Evolutionary conservation across 2,329 filamentous ascomycete species (phyloP), one percentile per base, ranked within the genome.

Genomic region (Paecilomyces variotii): DNA sequence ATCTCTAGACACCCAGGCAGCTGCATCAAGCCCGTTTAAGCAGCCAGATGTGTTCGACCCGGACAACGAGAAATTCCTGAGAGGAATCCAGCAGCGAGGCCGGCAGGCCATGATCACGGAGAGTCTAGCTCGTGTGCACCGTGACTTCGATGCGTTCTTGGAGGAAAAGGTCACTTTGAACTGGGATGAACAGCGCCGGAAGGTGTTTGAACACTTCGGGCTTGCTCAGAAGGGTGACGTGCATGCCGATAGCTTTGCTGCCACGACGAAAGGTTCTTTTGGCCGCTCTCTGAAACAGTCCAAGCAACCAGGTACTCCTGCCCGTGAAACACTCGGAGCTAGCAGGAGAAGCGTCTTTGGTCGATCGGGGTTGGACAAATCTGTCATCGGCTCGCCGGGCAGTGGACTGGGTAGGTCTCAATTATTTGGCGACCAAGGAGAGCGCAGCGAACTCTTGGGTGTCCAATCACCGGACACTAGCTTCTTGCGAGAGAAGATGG

Each of bases 171-270:
- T 97, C 55, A 90, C 91, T 30, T 87, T 96, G 79, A 91, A 97
- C 72, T 97, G 94, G 92, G 92, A 97, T 66, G 87, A 89, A 14
- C 93, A 97, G 77, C 87, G 93, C 62, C 90, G 89, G 74, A 87
- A 87, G 64, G 96, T 99, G 63, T 97, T 97, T 75, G 87, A 96
- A 68, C 94, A 99, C 74, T 97, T 99, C 73, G 94, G 94, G 12
- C 88, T 99, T 14, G 80, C 78, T 6, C 73, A 75, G 70, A 87
- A 86, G 56, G 72, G 74, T 56, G 68, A 68, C 26, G 61, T 65
- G 12, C 53, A 56, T 14, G 64, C 62, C 59, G 72, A 86, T 54
- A 80, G 81, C 65, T 59, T 72, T 52, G 62, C 68, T 59, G 65
- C 73, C 32, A 72, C 71, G 57, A 70, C 70, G 19, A 70, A 59